Percentiles rank a stretch among this genome's conserved stretches.
These are phyloP conservation scores for Yamadazyma paraphyllophila DNA, from an alignment of 805 yeast species.

Conservation along the genomic window DNA sequence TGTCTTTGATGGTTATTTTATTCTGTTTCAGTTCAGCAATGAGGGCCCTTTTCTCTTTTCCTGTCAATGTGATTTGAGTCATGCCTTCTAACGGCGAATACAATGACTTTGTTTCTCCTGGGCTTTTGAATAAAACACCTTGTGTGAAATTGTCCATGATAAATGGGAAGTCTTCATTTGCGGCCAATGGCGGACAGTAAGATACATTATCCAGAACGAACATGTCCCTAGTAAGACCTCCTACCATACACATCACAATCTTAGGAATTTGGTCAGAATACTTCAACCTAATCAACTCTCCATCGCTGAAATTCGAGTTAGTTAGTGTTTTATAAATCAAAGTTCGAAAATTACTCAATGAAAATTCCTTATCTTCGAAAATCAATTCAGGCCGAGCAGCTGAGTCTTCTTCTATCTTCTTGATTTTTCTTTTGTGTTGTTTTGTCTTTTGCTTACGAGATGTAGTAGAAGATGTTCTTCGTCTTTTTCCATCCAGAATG, in stretches of 20 bases:
- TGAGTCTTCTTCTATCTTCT: conserved; percentile 3
- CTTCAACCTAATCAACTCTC: not conserved
- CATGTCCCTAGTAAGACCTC: conserved; percentile 48
- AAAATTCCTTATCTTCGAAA: not conserved
- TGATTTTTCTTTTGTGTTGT: conserved; percentile 10
- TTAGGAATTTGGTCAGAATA: not conserved
- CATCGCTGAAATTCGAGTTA: not conserved
- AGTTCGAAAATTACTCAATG: not conserved
- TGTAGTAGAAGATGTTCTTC: conserved; percentile 3
- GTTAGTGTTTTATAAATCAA: not conserved
- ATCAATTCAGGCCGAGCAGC: not conserved
- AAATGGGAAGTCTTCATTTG: conserved; percentile 24
- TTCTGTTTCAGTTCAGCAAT: conserved; percentile 29
- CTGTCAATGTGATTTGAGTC: conserved; percentile 54
- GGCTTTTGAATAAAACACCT: conserved; percentile 53
- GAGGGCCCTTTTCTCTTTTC: conserved; percentile 49
- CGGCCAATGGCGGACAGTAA: not conserved
- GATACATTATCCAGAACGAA: conserved; percentile 1
- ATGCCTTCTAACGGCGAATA: conserved; percentile 57
- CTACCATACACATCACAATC: conserved; percentile 37
- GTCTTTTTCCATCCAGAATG: not conserved
- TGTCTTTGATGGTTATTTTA: conserved; percentile 48
- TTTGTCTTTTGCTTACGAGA: conserved; percentile 1
- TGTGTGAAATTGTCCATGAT: conserved; percentile 39
- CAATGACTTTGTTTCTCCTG: conserved; percentile 62